These are phyloP conservation scores for Gyrodon lividus DNA, from an alignment of 768 basidiomycete genomes.

Conservation along the genomic window DNA sequence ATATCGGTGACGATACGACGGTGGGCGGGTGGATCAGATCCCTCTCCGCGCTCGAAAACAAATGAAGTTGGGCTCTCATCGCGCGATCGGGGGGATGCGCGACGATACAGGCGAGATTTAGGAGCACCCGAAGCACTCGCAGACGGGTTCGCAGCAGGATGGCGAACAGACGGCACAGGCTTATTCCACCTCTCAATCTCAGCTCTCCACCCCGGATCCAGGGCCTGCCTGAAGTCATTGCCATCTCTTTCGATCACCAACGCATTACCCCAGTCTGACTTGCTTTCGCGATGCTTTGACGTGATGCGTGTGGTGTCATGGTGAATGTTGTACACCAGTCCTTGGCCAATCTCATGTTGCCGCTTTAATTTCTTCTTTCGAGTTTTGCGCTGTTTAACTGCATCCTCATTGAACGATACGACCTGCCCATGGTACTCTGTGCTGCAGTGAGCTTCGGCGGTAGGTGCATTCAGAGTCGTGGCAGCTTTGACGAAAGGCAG, in stretches of 20 bases:
- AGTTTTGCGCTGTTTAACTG: slow-evolving; percentile 6
- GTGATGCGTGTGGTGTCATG: slow-evolving; percentile 38
- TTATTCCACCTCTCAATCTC: slow-evolving; percentile 34
- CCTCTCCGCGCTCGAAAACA: slow-evolving; percentile 15
- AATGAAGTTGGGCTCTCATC: slow-evolving; percentile 13
- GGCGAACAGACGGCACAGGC: slow-evolving; percentile 15
- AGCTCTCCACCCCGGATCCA: slow-evolving; percentile 39
- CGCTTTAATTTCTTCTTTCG: slow-evolving; percentile 27
- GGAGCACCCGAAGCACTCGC: slow-evolving; percentile 1
- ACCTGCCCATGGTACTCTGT: slow-evolving; percentile 10
- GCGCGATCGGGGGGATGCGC: slow-evolving; percentile 7
- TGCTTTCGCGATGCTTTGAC: slow-evolving; percentile 21
- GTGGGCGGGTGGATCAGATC: not conserved
- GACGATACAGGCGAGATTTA: slow-evolving; percentile 17
- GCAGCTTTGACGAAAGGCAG: slow-evolving; percentile 35
- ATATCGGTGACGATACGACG: slow-evolving; percentile 46
- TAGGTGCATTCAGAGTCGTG: not conserved
- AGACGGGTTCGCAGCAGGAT: slow-evolving; percentile 5
- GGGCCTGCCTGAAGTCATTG: slow-evolving; percentile 39
- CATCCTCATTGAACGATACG: slow-evolving; percentile 8
- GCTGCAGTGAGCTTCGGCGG: slow-evolving; percentile 6
- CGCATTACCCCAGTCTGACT: slow-evolving; percentile 14
- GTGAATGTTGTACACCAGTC: slow-evolving; percentile 39
- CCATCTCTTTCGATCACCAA: slow-evolving; percentile 47
- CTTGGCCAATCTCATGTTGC: slow-evolving; percentile 28